phyloP scores from a whole-genome alignment of 2,329 filamentous ascomycete genomes.

The Colletotrichum sp. region DNA sequence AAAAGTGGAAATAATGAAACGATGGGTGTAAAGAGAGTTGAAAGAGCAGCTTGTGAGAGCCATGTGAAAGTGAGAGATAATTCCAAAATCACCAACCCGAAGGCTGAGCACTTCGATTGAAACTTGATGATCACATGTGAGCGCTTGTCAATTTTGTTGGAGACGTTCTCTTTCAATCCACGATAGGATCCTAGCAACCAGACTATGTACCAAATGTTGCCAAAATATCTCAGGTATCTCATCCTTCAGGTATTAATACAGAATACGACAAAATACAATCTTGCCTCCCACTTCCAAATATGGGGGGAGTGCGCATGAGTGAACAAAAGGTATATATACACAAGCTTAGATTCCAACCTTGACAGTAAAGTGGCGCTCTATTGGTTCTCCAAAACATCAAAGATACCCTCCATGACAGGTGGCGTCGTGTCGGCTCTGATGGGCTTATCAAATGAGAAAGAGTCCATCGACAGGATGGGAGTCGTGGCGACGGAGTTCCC shows the following conservation, averaged over 20 bases:
- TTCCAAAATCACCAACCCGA: neutral
- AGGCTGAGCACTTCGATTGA: neutral
- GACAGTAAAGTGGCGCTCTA: neutral
- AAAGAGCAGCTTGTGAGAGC: neutral
- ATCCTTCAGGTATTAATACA: neutral
- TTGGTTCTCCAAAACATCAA: conserved; percentile 15
- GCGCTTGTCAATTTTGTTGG: neutral
- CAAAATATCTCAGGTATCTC: neutral
- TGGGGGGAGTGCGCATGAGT: neutral
- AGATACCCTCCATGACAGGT: conserved; percentile 13
- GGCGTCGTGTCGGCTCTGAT: neutral
- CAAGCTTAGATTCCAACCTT: neutral
- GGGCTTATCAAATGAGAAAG: neutral
- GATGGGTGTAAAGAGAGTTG: neutral
- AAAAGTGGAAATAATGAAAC: neutral
- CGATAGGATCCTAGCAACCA: neutral
- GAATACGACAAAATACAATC: neutral
- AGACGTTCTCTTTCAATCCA: neutral
- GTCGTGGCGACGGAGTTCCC: neutral
- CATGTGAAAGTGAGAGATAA: neutral
- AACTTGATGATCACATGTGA: neutral
- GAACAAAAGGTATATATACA: neutral
- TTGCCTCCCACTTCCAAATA: neutral
- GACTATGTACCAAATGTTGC: neutral
- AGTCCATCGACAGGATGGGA: neutral